Evolutionary conservation across 164 flowering plant genomes (phyloP).

Genomic region (Echeveria elegans): DNA sequence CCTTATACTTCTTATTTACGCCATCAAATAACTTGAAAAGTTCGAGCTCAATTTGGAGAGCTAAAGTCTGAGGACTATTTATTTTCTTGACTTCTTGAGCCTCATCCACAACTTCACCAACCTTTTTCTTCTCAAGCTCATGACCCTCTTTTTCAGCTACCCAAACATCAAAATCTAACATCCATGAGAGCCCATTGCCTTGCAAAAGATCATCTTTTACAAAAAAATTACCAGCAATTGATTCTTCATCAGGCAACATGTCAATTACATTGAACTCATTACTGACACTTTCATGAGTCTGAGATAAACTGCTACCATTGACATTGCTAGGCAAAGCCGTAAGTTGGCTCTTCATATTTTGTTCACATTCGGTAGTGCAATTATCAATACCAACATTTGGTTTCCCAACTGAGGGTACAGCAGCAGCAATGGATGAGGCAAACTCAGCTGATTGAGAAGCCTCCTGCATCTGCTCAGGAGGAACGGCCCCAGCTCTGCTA

Average conservation of each 20-base stretch:
- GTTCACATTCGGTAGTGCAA: conserved; percentile 11
- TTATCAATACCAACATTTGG: conserved; percentile 22
- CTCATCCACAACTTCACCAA: conserved; percentile 15
- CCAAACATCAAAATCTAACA: conserved; percentile 38
- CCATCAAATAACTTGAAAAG: conserved; percentile 89
- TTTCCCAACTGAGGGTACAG: background rate
- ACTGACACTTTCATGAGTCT: conserved; percentile 18
- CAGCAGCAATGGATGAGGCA: background rate
- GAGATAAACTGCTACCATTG: conserved; percentile 15
- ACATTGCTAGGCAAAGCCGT: conserved; percentile 15
- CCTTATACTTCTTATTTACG: conserved; percentile 94
- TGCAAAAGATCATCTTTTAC: conserved; percentile 82
- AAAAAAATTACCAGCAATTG: conserved; percentile 48
- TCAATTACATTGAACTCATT: conserved; percentile 34
- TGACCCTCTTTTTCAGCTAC: conserved; percentile 20
- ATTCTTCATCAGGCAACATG: conserved; percentile 44
- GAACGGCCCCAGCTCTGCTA: background rate
- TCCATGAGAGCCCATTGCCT: conserved; percentile 93
- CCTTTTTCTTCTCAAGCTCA: conserved; percentile 22
- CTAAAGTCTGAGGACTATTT: conserved; percentile 40
- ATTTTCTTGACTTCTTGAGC: conserved; percentile 10
- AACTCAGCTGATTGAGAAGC: background rate
- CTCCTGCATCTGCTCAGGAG: background rate
- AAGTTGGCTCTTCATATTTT: conserved; percentile 17
- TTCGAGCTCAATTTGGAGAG: conserved; percentile 72